Evolutionary conservation across 768 basidiomycete genomes (phyloP).

Genomic region (Mycena epipterygia): DNA sequence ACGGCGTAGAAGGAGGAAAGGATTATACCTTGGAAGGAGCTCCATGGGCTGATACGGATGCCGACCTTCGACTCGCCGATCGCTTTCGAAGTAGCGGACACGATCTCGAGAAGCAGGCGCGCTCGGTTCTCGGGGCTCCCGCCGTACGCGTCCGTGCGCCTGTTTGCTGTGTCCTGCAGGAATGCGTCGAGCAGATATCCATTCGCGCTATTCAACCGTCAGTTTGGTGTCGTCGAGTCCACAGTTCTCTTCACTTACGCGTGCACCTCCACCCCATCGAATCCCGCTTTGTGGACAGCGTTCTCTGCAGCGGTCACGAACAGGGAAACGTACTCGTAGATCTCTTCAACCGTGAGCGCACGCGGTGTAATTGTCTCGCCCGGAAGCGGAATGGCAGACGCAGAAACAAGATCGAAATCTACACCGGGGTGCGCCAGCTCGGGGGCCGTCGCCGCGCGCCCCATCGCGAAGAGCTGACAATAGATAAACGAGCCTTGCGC

Average conservation of each 20-base stretch:
- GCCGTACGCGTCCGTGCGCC: constrained; percentile 22
- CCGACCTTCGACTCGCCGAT: constrained; percentile 20
- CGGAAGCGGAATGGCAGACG: constrained; percentile 21
- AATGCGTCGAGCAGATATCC: constrained; percentile 20
- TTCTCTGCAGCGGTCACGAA: constrained; percentile 18
- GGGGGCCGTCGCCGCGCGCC: constrained; percentile 12
- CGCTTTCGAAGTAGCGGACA: neutral
- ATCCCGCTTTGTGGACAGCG: neutral
- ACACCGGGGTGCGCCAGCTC: constrained; percentile 10
- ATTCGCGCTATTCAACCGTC: constrained; percentile 6
- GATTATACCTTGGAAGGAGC: constrained; percentile 9
- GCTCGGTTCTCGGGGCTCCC: constrained; percentile 21
- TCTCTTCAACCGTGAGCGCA: constrained; percentile 8
- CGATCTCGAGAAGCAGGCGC: constrained; percentile 18
- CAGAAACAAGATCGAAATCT: constrained; percentile 21
- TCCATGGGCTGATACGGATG: constrained; percentile 23
- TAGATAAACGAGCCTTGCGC: constrained; percentile 10
- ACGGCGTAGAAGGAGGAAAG: neutral
- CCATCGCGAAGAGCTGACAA: constrained; percentile 25
- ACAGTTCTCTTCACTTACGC: neutral
- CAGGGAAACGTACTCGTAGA: constrained; percentile 13
- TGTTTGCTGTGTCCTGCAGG: constrained; percentile 18
- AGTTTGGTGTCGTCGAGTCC: neutral
- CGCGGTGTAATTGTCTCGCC: constrained; percentile 12
- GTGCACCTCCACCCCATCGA: constrained; percentile 17